Percentiles rank a stretch among this genome's conserved stretches.
These are phyloP conservation scores for Neofusicoccum laricinum DNA, from an alignment of 2,329 filamentous ascomycete genomes.

Conservation along the genomic window DNA sequence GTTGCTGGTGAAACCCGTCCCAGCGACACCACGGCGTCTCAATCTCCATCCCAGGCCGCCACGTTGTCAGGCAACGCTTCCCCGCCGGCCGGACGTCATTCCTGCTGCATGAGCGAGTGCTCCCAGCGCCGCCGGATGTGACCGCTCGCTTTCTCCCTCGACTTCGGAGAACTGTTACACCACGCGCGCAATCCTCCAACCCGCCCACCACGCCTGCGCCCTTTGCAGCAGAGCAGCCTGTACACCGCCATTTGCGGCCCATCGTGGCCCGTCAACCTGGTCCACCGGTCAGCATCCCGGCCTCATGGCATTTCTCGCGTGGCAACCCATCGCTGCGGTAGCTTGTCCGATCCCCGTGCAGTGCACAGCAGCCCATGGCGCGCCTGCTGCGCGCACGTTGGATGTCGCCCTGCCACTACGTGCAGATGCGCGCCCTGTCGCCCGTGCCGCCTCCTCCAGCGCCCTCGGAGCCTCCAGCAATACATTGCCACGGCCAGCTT, in stretches of 20 bases:
- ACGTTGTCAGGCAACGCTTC: constrained; percentile 13
- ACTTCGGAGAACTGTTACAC: constrained; percentile 9
- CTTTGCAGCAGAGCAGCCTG: constrained; percentile 1
- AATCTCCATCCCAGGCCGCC: constrained; percentile 7
- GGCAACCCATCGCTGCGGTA: constrained; percentile 18
- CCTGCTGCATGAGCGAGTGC: neutral
- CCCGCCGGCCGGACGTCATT: constrained; percentile 7
- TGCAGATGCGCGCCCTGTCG: neutral
- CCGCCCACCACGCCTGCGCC: neutral
- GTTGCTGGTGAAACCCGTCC: constrained; percentile 10
- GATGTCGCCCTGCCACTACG: constrained; percentile 6
- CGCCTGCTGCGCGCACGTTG: constrained; percentile 12
- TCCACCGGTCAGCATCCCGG: constrained; percentile 4
- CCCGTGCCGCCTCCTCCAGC: neutral
- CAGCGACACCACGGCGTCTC: neutral
- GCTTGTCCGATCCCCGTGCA: constrained; percentile 7
- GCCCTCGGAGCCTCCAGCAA: neutral
- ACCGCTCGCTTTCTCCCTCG: neutral
- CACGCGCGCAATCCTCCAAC: neutral
- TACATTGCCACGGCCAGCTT: neutral
- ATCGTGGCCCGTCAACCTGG: constrained; percentile 13
- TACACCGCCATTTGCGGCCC: constrained; percentile 15
- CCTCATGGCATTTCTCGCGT: constrained; percentile 17
- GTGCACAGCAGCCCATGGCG: constrained; percentile 9
- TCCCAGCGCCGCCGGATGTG: neutral